These are phyloP conservation scores for Coniella lustricola DNA, from an alignment of 2,329 filamentous ascomycete genomes.

Conservation along the genomic window DNA sequence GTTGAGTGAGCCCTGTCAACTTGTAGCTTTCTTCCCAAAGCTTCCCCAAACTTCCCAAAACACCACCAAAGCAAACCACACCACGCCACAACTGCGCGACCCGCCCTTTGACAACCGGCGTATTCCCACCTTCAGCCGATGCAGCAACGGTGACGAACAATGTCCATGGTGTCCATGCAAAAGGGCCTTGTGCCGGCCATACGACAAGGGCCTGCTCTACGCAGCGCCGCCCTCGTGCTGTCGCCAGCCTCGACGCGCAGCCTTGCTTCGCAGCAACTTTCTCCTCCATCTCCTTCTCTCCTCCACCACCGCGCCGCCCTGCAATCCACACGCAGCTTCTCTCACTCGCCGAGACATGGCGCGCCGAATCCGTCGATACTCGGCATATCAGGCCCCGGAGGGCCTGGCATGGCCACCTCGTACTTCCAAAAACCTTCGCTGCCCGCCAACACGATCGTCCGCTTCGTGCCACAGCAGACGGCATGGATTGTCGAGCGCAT, in stretches of 20 bases:
- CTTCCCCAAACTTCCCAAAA: too few relatives aligned
- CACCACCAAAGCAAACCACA: not conserved
- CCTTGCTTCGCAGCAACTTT: not conserved
- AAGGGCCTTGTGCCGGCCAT: slow-evolving; percentile 13
- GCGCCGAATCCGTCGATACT: slow-evolving; percentile 19
- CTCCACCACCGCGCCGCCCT: slow-evolving; percentile 1
- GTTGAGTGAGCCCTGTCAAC: too few relatives aligned
- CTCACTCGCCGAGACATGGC: slow-evolving; percentile 16
- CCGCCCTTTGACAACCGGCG: not conserved
- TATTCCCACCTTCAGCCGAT: slow-evolving; percentile 6
- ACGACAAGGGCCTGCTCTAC: slow-evolving; percentile 8
- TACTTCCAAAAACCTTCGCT: slow-evolving; percentile 72
- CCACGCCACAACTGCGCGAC: slow-evolving; percentile 1
- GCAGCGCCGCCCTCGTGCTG: slow-evolving; percentile 7
- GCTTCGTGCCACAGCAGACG: slow-evolving; percentile 98
- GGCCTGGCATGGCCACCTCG: slow-evolving; percentile 49
- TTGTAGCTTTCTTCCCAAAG: too few relatives aligned
- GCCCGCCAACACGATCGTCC: slow-evolving; percentile 88
- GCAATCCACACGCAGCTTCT: slow-evolving; percentile 9
- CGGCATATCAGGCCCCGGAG: slow-evolving; percentile 25
- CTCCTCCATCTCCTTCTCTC: not conserved
- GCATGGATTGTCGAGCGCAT: slow-evolving; percentile 99
- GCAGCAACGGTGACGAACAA: slow-evolving; percentile 17
- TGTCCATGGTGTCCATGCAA: slow-evolving; percentile 15
- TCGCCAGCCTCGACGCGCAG: slow-evolving; percentile 6